Evolutionary conservation across 345 rosid genomes (phyloP), one percentile per base, ranked within the genome.

Genomic region (Acer saccharum): DNA sequence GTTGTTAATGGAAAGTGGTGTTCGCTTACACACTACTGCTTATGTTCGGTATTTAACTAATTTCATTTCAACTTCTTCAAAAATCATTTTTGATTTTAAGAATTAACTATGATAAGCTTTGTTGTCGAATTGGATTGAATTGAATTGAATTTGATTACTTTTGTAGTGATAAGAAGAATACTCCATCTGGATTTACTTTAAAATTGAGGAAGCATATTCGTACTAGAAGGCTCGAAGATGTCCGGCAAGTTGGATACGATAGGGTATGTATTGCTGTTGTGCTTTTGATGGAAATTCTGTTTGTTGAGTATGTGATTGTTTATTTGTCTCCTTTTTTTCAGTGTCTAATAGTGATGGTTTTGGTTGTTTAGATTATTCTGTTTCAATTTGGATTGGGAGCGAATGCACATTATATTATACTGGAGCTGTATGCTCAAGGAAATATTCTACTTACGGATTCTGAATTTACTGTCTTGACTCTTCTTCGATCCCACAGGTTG

Each of bases 351-450:
- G 50, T 46, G 50, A 46, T 11, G 64, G 32, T 55, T 44, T 17
- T 69, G 20, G 20, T n/a, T 21, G 12, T 27, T 20, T 87, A 96
- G 99, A 96, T 96, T 69, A 87, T 96, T 69, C 89, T 96, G 77
- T 96, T 96, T 78, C 98, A 96, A 87, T 96, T 94, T 73, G 98
- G 99, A 18, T 80, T 94, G 68, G 99, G 98, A 27, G 81, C 86
- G 64, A 96, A 92, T 83, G 98, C 98, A 0, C 93, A 94, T 77
- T 96, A 94, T 86, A 90, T 94, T 48, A 92, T 96, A 73, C 68
- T 96, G 92, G 99, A 96, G 92, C 79, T 96, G 83, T 96, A 94
- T 83, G 97, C 99, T 43, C 99, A 96, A 90, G 99, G 98, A 81
- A 96, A 96, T 82, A 90, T 96, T 71, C 80, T 96, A 63, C 97